A percentile compares a stretch with the other conserved stretches of the same genome.
Conservation (phyloP, 371 early-diverging fungal genomes). For the Lichtheimia ornata region DNA sequence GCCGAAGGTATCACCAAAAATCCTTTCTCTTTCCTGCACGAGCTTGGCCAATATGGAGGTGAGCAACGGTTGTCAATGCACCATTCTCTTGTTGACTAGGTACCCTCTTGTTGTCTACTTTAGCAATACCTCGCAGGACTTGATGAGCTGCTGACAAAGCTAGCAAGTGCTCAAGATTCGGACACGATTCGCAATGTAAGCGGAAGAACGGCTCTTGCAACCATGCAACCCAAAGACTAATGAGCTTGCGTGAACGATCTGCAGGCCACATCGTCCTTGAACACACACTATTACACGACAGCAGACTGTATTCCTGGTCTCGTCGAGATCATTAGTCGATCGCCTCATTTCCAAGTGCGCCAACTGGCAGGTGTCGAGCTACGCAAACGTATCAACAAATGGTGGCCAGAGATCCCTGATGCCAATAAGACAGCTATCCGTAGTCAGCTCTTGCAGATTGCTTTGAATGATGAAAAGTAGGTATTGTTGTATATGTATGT, state of each 20-base stretch:
- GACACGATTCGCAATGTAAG: slow-evolving; percentile 50
- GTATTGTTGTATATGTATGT: neutral
- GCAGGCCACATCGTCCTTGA: slow-evolving; percentile 70
- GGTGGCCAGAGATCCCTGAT: slow-evolving; percentile 70
- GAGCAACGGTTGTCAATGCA: too few relatives aligned
- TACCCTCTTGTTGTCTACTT: neutral
- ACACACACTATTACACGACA: slow-evolving; percentile 65
- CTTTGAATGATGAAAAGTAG: slow-evolving; percentile 74
- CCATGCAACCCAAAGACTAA: neutral
- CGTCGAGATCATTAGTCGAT: slow-evolving; percentile 61
- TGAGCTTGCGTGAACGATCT: neutral
- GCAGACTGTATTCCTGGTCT: slow-evolving; percentile 73
- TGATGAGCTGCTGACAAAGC: slow-evolving; percentile 45
- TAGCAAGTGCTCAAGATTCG: slow-evolving; percentile 53
- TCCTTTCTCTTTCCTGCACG: too few relatives aligned
- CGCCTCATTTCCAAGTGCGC: slow-evolving; percentile 68
- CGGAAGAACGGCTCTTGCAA: neutral
- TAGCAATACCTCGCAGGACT: slow-evolving; percentile 13
- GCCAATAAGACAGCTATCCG: slow-evolving; percentile 58
- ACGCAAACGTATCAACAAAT: slow-evolving; percentile 73
- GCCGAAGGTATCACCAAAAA: too few relatives aligned
- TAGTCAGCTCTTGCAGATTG: slow-evolving; percentile 63
- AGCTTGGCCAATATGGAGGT: too few relatives aligned
- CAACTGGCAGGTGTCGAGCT: slow-evolving; percentile 91
- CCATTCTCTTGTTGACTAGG: too few relatives aligned